Evolutionary conservation across 257 asterid genomes (phyloP), one percentile per base, ranked within the genome.

Genomic region (Solanum boliviense): DNA sequence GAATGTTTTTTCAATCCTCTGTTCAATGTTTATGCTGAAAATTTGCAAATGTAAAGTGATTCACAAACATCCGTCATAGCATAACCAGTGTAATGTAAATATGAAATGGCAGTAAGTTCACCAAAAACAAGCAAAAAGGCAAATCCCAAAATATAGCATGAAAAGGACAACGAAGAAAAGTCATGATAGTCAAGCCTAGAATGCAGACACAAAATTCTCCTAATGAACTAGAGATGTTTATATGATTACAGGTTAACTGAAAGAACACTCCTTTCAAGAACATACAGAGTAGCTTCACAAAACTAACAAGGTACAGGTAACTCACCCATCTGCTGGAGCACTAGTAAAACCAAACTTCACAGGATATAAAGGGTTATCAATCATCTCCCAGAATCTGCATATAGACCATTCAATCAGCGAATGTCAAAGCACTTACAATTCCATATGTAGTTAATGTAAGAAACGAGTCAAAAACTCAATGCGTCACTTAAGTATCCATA

Each of bases 321-420:
- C 97, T 92, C 91, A 97, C 99, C 97, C 96, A 72, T 96, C 97
- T 23, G 95, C 56, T 89, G 99, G 95, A 92, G 90, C 88, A 90
- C 83, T 91, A 78, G 97, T 84, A 86, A 95, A 88, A 84, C 89
- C 89, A 92, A 94, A 92, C 95, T 95, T 95, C 91, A 93, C 95
- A 32, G 98, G 97, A 87, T 86, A 41, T 21, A 95, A 87, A 89
- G 99, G 99, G 85, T 94, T 92, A 78, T 94, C 87, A 83, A 93
- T 91, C 21, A 94, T 91, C 91, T 75, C 78, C 99, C 97, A 96
- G 89, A 96, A 97, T 89, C 99, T 97, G 96, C 94, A 91, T 41
- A 44, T n/a, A 25, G 60, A 4, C 65, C 18, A 13, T 15, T 79
- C 36, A 39, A 13, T 41, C 13, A 5, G 62, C 13, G 84, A 78